Percentiles rank a stretch among this genome's conserved stretches.
phyloP scores from a whole-genome alignment of 805 yeast species.

The Yarrowia alimentaria region DNA sequence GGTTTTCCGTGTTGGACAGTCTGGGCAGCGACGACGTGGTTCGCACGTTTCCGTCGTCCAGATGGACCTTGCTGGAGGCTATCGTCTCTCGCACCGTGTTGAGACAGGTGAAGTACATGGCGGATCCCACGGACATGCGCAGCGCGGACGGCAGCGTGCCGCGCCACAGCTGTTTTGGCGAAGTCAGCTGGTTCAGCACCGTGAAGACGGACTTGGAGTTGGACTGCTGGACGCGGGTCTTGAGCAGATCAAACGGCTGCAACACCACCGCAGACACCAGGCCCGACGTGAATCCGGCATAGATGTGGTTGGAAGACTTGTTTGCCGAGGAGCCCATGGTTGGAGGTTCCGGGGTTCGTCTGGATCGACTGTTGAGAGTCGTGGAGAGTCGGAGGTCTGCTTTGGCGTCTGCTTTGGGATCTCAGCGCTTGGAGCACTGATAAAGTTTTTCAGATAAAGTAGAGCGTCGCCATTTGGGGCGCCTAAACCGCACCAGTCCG shows the following conservation, averaged over 20 bases:
- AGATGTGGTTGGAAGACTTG: slow-evolving; percentile 47
- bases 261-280: slow-evolving; percentile 71
- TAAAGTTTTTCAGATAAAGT: too few species aligned
- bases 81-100: slow-evolving; percentile 57
- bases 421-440: too few species aligned
- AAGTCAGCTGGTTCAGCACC: slow-evolving; percentile 33
- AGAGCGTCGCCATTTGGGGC: too few species aligned
- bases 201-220: slow-evolving; percentile 33
- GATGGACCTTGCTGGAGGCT: too few species aligned
- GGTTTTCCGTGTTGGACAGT: slow-evolving; percentile 65
- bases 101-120: slow-evolving; percentile 73
- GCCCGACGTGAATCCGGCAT: slow-evolving; percentile 85
- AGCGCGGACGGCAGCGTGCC: slow-evolving; percentile 91
- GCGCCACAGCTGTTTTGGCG: slow-evolving; percentile 66
- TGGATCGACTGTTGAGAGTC: not conserved
- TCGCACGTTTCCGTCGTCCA: slow-evolving; percentile 25
- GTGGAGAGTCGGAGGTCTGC: too few species aligned
- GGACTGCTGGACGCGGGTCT: slow-evolving; percentile 78
- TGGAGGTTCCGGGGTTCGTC: too few species aligned
- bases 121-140: slow-evolving; percentile 88
- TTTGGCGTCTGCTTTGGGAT: too few species aligned
- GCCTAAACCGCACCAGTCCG: too few species aligned
- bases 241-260: slow-evolving; percentile 86
- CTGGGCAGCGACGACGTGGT: slow-evolving; percentile 54
- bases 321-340: too few species aligned